Evolutionary conservation across 352 stramenopile genomes (phyloP), one percentile per base, ranked within the genome.

Genomic region (Phytophthora megakarya): DNA sequence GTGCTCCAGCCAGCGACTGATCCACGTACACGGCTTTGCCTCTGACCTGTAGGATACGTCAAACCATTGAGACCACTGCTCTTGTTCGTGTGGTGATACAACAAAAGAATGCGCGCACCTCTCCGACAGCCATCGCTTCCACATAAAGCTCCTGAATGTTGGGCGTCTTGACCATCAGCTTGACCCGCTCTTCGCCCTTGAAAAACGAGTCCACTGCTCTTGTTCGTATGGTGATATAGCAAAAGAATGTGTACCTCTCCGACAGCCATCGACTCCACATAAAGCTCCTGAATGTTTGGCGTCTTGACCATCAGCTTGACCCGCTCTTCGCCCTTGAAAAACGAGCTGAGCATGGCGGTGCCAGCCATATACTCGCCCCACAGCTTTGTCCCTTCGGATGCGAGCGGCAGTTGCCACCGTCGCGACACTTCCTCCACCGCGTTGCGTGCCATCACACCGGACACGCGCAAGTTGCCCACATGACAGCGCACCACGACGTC

Each of bases 341-440:
- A 92, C 5, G 87, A 86, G 70, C 84, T 90, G n/a, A 94, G 65
- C 87, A 96, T 96, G 48, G 72, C 72, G 11, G 81, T 90, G 42
- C 85, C 87, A 6, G 75, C 83, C 87, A 96, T 96, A 71, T 96
- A 96, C 65, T 96, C 85, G n/a, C 71, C 83, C 87, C 87, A 96
- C 33, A 92, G 53, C 23, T 77, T 85, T 37, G 76, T 86, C 10
- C 81, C 57, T 42, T 78, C 61, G 1, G 75, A 79, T 1, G 61
- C 55, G 0, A 76, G 48, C 16, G 74, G 72, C 13, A 88, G 57
- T n/a, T 67, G 30, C 87, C 85, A 96, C 12, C 84, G 65, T n/a
- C 63, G 67, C 9, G 84, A 67, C 5, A 79, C 70, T 38, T 93
- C 81, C 10, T 77, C 70, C 40, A 92, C 62, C 2, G 75, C 76